Conservation (phyloP, 2,329 filamentous ascomycete species). For the Fusarium sp. region DNA sequence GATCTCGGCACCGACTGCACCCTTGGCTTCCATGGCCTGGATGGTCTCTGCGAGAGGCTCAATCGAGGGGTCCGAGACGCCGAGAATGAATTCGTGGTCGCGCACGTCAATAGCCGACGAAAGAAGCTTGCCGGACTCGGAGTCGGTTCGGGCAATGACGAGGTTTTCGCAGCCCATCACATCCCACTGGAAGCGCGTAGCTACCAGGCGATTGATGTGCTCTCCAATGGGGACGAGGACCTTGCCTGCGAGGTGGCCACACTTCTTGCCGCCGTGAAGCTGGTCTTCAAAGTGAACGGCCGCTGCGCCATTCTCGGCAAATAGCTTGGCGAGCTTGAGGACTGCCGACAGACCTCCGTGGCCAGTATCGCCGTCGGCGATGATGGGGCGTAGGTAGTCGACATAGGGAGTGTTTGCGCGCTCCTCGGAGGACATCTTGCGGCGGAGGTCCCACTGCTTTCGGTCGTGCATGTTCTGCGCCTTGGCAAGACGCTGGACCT, state of each 20-base stretch:
- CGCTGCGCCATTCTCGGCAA: conserved; percentile 95
- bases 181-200: conserved; percentile 96
- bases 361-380: conserved; percentile 95
- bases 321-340: conserved; percentile 94
- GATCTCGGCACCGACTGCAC: conserved; percentile 81
- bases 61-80: conserved; percentile 76
- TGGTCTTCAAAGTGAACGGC: conserved; percentile 99
- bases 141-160: conserved; percentile 93
- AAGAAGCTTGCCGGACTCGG: conserved; percentile 89
- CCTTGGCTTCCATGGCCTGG: conserved; percentile 85
- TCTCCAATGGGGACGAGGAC: conserved; percentile 93
- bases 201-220: conserved; percentile 94
- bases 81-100: conserved; percentile 96
- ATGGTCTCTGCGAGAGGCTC: conserved; percentile 88
- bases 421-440: conserved; percentile 78
- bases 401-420: conserved; percentile 80
- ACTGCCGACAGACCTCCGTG: conserved; percentile 94
- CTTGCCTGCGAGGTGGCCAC: conserved; percentile 94
- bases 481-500: conserved; percentile 95
- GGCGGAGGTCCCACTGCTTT: conserved; percentile 88
- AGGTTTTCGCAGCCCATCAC: conserved; percentile 96
- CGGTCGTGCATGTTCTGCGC: conserved; percentile 97
- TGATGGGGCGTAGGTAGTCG: conserved; percentile 93
- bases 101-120: conserved; percentile 91
- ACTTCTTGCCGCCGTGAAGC: conserved; percentile 97